Evolutionary conservation across 2,329 filamentous ascomycete species (phyloP).

Genomic region (Mycogone perniciosa): DNA sequence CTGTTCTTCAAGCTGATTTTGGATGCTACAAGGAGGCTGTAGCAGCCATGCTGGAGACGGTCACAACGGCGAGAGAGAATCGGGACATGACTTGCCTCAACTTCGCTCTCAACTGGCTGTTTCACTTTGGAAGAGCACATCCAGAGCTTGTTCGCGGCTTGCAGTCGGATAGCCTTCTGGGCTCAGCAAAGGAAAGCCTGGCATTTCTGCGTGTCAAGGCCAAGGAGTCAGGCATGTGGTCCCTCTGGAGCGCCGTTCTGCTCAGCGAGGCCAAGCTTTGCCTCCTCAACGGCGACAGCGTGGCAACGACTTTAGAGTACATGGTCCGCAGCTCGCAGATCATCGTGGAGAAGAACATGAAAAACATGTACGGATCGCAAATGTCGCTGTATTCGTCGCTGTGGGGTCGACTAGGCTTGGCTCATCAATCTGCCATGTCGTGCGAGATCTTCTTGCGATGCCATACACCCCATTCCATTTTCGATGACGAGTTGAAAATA

Average conservation of each 20-base stretch:
- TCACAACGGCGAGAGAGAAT: constrained; percentile 90
- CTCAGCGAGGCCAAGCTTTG: constrained; percentile 79
- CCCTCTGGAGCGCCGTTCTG: constrained; percentile 73
- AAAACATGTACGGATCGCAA: constrained; percentile 65
- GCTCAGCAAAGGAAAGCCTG: constrained; percentile 73
- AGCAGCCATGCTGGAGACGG: constrained; percentile 90
- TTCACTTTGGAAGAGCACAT: constrained; percentile 85
- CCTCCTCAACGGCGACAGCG: constrained; percentile 63
- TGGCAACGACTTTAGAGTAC: constrained; percentile 62
- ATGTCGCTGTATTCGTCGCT: constrained; percentile 65
- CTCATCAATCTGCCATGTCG: constrained; percentile 49
- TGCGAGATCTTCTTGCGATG: constrained; percentile 72
- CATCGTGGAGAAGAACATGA: constrained; percentile 69
- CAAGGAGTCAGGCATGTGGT: constrained; percentile 80
- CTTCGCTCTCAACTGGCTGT: constrained; percentile 92
- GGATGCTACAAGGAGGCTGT: constrained; percentile 85
- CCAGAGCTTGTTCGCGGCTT: constrained; percentile 65
- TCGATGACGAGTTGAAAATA: constrained; percentile 75
- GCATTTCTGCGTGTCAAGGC: constrained; percentile 80
- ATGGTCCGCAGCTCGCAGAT: constrained; percentile 79
- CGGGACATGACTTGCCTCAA: constrained; percentile 89
- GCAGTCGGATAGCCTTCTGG: constrained; percentile 66
- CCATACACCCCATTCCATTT: constrained; percentile 50
- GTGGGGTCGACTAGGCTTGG: constrained; percentile 67
- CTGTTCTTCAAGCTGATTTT: constrained; percentile 91